phyloP scores from a whole-genome alignment of 257 asterid species.

The Craterostigma plantagineum region DNA sequence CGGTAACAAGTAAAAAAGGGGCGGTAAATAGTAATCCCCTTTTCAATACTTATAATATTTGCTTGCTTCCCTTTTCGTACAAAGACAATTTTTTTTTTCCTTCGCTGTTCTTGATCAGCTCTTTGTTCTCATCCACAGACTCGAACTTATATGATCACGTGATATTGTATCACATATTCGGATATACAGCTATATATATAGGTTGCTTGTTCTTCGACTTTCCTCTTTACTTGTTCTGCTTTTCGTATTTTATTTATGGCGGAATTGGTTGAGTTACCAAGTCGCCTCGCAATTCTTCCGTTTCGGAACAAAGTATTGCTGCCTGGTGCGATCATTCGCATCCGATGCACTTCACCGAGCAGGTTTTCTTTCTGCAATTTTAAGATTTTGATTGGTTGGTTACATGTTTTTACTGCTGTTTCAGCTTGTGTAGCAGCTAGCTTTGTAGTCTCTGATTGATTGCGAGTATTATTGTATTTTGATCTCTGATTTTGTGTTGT shows the following conservation, averaged over 20 bases:
- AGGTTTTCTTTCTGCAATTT: constrained; percentile 26
- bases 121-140: too few relatives aligned
- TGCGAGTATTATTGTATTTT: not conserved
- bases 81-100: too few relatives aligned
- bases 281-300: constrained; percentile 85
- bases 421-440: constrained; percentile 4
- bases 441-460: not conserved
- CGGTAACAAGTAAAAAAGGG: too few relatives aligned
- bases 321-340: constrained; percentile 94
- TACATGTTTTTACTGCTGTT: not conserved
- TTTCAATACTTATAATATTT: too few relatives aligned
- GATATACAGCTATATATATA: too few relatives aligned
- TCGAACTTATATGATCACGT: too few relatives aligned
- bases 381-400: not conserved
- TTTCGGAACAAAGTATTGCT: constrained; percentile 84
- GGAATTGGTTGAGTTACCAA: constrained; percentile 85
- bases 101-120: too few relatives aligned
- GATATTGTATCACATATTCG: too few relatives aligned
- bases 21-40: too few relatives aligned
- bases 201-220: too few relatives aligned
- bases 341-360: constrained; percentile 96
- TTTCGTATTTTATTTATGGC: constrained; percentile 26
- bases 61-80: too few relatives aligned
- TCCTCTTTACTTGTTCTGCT: not conserved
- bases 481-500: not conserved